phyloP scores from a whole-genome alignment of 306 rosid genomes.

The Rosa multiflora region DNA sequence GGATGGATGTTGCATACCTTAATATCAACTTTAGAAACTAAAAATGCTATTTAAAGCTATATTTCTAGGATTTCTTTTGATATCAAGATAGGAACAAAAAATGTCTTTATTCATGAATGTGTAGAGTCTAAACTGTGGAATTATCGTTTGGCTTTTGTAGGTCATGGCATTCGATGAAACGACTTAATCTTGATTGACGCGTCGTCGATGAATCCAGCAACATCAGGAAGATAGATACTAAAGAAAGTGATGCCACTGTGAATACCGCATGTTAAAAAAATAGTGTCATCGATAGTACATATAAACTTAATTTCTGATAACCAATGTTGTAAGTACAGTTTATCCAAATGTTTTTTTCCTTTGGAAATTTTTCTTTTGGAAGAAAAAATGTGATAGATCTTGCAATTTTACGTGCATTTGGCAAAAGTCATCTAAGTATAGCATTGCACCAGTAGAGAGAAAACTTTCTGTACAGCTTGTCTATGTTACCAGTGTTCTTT shows the following conservation, averaged over 20 bases:
- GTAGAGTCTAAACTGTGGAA: neutral
- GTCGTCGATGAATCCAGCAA: slow-evolving; percentile 55
- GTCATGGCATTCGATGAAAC: slow-evolving; percentile 91
- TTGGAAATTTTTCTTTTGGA: neutral
- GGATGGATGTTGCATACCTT: neutral
- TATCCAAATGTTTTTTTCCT: slow-evolving; percentile 11
- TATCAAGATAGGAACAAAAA: neutral
- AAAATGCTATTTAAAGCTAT: neutral
- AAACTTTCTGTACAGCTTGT: neutral
- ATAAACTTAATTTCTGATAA: slow-evolving; percentile 32
- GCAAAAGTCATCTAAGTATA: neutral
- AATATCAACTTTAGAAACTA: neutral
- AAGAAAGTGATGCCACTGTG: slow-evolving; percentile 41
- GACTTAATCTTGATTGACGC: slow-evolving; percentile 43
- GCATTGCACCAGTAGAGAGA: neutral
- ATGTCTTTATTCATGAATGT: slow-evolving; percentile 1
- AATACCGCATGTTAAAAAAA: slow-evolving; percentile 42
- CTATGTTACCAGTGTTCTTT: neutral
- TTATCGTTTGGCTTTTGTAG: slow-evolving; percentile 36
- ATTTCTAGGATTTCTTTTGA: neutral
- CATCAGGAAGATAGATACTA: slow-evolving; percentile 29
- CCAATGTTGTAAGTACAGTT: slow-evolving; percentile 36
- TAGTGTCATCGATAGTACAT: slow-evolving; percentile 42
- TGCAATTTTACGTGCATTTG: slow-evolving; percentile 9
- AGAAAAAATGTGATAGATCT: neutral